Base-by-base conservation (phyloP, 2,329 filamentous ascomycete genomes). In the Pseudogymnoascus sp. region DNA sequence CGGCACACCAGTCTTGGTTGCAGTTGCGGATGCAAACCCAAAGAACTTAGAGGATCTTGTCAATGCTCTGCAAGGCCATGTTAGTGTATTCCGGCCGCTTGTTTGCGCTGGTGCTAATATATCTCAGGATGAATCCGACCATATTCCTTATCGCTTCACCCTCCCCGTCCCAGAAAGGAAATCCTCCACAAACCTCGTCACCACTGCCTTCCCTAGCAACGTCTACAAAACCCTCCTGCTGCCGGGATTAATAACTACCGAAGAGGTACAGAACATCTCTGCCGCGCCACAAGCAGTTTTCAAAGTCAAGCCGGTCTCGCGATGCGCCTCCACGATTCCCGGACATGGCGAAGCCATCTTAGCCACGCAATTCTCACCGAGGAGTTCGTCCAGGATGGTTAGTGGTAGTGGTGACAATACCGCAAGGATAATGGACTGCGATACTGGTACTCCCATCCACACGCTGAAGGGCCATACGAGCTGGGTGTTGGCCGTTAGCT, bases 331-430 rank as follows among this genome's bases (percentile, higher is more conserved):
- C 66, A 87, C 87, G 63, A 96, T 98, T 68, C 87, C 89, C 3
- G 95, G 95, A 11, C 95, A 99, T 76, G 93, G 92, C 41, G 90
- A 96, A 75, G 88, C 93, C 2, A 98, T 98, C 69, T 81, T 98
- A 21, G 85, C 90, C 31, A 88, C 90, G 2, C 87, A 93, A 41
- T 98, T 97, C 76, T 95, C 90, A 0, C 93, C 93, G 0, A 83
- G 84, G 39, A 86, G 84, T 6, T 93, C 90, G 25, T 86, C 86
- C 10, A 83, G 88, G 65, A 83, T 97, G 75, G 93, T 92, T 0
- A 96, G 91, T 1, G 95, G 93, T 0, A 92, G 89, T 66, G 95
- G 95, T 57, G 95, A 99, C 73, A 89, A 89, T 69, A 97, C 93
- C 1, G 93, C 93, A 0, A 81, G 93, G 64, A 88, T 98, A 78